phyloP scores from a whole-genome alignment of 2,329 filamentous ascomycete species.

The Colletotrichum eremochloae region DNA sequence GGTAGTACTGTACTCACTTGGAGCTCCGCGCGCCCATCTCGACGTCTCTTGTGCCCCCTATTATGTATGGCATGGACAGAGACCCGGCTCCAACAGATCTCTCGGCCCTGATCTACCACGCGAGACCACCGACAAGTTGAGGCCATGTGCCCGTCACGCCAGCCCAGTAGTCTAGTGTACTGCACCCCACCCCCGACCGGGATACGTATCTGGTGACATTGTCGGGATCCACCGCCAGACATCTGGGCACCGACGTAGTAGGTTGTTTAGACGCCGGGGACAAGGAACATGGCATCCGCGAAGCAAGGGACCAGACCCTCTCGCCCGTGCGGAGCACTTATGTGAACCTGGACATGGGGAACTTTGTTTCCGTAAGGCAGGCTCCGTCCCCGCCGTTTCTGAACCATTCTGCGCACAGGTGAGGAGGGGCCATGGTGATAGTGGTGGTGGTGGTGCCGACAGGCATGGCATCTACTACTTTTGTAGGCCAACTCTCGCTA shows the following conservation, averaged over 20 bases:
- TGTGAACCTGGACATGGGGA: constrained; percentile 14
- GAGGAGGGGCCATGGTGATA: neutral
- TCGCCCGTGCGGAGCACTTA: constrained; percentile 10
- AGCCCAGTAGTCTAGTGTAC: neutral
- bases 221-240: neutral
- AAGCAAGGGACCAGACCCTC: constrained; percentile 36
- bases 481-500: neutral
- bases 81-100: constrained; percentile 26
- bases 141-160: constrained; percentile 38
- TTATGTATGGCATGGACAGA: neutral
- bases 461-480: neutral
- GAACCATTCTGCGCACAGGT: neutral
- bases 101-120: constrained; percentile 38
- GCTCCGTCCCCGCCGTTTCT: constrained; percentile 2
- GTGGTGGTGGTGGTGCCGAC: neutral
- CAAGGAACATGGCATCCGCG: constrained; percentile 33
- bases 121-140: constrained; percentile 38
- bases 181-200: neutral
- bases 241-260: neutral
- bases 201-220: constrained; percentile 19
- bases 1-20: neutral
- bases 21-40: neutral
- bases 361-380: constrained; percentile 16
- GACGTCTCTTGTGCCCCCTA: neutral
- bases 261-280: neutral